Evolutionary conservation across 768 basidiomycete genomes (phyloP).

Genomic region (Dioszegia hungarica): DNA sequence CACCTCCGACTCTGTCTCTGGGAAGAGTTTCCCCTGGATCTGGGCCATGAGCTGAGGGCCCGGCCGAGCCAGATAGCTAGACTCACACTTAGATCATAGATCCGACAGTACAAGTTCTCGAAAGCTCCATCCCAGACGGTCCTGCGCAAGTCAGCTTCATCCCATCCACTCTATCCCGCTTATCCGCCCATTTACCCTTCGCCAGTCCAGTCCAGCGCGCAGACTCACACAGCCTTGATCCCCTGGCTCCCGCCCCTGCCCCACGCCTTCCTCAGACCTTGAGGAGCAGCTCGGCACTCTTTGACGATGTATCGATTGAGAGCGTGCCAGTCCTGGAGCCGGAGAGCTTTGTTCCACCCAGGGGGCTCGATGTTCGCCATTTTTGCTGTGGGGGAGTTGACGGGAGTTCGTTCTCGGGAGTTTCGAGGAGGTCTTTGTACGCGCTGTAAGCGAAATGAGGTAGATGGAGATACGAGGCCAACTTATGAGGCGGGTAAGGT

Average conservation of each 20-base stretch:
- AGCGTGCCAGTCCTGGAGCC: neutral
- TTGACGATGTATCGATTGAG: conserved; percentile 6
- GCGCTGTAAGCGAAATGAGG: too few species aligned
- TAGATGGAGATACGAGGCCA: too few species aligned
- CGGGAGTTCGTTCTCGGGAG: too few species aligned
- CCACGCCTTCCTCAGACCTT: conserved; percentile 4
- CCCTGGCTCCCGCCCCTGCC: conserved; percentile 12
- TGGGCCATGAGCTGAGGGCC: neutral
- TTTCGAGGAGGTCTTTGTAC: too few species aligned
- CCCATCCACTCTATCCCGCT: too few species aligned
- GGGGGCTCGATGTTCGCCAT: neutral
- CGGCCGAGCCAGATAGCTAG: neutral
- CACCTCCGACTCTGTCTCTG: neutral
- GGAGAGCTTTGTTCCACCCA: conserved; percentile 4
- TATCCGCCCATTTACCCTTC: too few species aligned
- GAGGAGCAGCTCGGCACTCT: neutral
- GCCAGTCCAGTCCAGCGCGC: neutral
- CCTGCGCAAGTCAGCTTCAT: neutral
- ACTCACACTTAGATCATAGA: conserved; percentile 3
- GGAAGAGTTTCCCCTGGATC: neutral
- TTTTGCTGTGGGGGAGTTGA: neutral
- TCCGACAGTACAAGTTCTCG: conserved; percentile 6
- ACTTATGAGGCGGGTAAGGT: too few species aligned
- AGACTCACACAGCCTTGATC: conserved; percentile 7
- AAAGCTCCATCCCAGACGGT: conserved; percentile 8